Evolutionary conservation across 331 rosid species (phyloP), one percentile per base, ranked within the genome.

Genomic region (Stylosanthes scabra): DNA sequence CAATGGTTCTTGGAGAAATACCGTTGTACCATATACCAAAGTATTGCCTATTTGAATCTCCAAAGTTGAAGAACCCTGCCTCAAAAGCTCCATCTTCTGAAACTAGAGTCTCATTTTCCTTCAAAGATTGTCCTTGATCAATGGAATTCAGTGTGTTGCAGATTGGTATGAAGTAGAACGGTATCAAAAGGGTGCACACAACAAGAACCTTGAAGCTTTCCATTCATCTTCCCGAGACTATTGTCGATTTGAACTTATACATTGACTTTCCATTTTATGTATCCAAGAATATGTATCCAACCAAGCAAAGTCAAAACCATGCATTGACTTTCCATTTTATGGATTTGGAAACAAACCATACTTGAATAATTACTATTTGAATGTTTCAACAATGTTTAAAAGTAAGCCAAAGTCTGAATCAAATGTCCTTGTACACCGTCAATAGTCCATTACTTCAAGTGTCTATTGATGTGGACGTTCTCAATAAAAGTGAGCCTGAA

Each of bases 11-110:
- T 51, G 75, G 59, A 42, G 87, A 83, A 63, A 68, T 11, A 2
- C 29, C 46, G 58, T 63, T 80, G 63, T 68, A 80, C 84, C 80
- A 63, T 46, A 80, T 50, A 14, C 77, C 78, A 1, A 70, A 80
- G 42, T 80, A 80, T 55, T 80, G 77, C 13, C 11, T 63, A 56
- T 39, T 68, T 56, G 59, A 20, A 28, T 70, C 56, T 11, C 45
- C 77, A 63, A 74, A 55, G 77, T 34, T 74, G 77, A 75, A 69
- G 74, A 80, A 75, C 3, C 84, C 84, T 0, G 64, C 84, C 71
- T 74, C 80, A 70, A 69, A 80, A 5, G 45, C 10, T 12, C 42
- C 84, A 4, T n/a, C 7, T 63, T 66, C 6, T 14, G 80, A 80
- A 50, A 74, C 71, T 8, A 80, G 70, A 25, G 84, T 74, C 51